Conservation (phyloP, 2,329 filamentous ascomycete genomes). For the Epichloe bromicola region DNA sequence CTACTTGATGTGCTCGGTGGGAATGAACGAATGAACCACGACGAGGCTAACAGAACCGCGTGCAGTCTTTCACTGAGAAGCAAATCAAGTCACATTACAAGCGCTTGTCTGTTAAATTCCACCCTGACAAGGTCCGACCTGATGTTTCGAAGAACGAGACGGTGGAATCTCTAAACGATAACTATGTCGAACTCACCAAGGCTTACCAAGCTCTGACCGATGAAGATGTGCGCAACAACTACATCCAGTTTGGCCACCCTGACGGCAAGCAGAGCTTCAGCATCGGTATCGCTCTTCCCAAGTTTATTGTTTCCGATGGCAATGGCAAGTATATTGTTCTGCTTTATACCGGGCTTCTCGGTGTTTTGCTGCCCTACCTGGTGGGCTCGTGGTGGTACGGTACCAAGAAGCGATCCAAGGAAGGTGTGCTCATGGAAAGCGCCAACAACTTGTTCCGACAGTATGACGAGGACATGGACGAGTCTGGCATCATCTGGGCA, state of each 20-base stretch:
- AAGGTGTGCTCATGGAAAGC: slow-evolving; percentile 83
- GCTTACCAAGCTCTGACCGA: slow-evolving; percentile 97
- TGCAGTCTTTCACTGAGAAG: slow-evolving; percentile 70
- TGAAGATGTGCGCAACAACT: slow-evolving; percentile 95
- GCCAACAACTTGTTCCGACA: slow-evolving; percentile 91
- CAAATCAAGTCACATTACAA: slow-evolving; percentile 88
- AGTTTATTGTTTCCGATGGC: slow-evolving; percentile 83
- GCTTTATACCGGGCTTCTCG: slow-evolving; percentile 77
- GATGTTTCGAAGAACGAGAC: slow-evolving; percentile 85
- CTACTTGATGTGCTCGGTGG: background rate
- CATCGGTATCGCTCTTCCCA: slow-evolving; percentile 90
- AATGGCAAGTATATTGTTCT: slow-evolving; percentile 92
- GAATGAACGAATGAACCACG: background rate
- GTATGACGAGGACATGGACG: slow-evolving; percentile 73
- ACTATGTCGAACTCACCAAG: slow-evolving; percentile 92
- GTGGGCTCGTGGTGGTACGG: slow-evolving; percentile 99
- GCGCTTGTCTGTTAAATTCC: slow-evolving; percentile 69
- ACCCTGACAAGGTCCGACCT: slow-evolving; percentile 84
- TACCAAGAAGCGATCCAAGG: slow-evolving; percentile 82
- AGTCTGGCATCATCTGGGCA: slow-evolving; percentile 65
- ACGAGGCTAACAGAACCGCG: slow-evolving; percentile 16
- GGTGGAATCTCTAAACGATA: slow-evolving; percentile 65
- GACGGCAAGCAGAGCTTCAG: slow-evolving; percentile 98
- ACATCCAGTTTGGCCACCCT: slow-evolving; percentile 86
- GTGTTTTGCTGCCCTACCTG: slow-evolving; percentile 79